Conservation (phyloP, 768 basidiomycete genomes). For the Postia placenta region DNA sequence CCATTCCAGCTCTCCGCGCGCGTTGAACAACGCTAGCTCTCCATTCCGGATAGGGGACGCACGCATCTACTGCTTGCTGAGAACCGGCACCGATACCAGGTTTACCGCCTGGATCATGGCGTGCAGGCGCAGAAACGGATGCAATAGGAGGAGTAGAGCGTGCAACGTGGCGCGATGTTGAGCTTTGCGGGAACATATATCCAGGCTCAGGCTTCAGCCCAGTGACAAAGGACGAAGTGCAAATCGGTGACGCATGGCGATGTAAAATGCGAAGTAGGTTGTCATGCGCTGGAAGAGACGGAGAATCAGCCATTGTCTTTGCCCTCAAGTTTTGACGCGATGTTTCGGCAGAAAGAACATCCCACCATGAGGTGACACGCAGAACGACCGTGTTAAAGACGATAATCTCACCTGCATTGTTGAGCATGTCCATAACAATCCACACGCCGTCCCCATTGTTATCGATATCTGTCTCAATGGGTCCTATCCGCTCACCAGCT, state of each 20-base stretch:
- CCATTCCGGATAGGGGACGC: constrained; percentile 64
- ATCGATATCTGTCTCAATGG: background rate
- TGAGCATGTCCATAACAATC: constrained; percentile 20
- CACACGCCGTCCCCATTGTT: constrained; percentile 12
- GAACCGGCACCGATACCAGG: too few species aligned
- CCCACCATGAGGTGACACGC: background rate
- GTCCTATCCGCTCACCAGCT: background rate
- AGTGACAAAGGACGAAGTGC: constrained; percentile 18
- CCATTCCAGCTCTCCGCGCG: constrained; percentile 53
- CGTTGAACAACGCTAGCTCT: constrained; percentile 41
- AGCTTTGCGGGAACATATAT: background rate
- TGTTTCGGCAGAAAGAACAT: background rate
- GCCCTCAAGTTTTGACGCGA: background rate
- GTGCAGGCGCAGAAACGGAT: background rate
- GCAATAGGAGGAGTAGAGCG: background rate
- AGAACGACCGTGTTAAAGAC: background rate
- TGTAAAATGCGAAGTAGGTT: constrained; percentile 21
- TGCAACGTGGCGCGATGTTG: background rate
- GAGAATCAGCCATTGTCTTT: background rate
- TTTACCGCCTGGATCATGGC: too few species aligned
- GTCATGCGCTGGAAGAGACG: background rate
- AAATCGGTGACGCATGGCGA: constrained; percentile 12
- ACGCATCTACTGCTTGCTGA: too few species aligned
- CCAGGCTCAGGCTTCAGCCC: background rate
- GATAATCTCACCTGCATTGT: constrained; percentile 15